Evolutionary conservation across 2,329 filamentous ascomycete genomes (phyloP).

Genomic region (Harringtonia aguacate): DNA sequence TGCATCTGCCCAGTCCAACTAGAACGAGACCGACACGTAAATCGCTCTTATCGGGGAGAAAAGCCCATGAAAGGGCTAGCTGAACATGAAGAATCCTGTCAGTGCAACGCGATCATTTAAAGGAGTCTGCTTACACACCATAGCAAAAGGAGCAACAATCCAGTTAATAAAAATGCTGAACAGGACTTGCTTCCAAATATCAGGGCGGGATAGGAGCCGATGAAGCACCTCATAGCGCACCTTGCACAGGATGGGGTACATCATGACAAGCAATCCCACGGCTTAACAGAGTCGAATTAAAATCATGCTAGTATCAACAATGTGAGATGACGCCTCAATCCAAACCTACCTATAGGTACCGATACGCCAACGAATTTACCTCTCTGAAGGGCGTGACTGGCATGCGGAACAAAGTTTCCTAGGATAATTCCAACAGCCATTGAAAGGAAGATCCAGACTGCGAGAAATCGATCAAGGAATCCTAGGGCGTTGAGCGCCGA

Average conservation of each 20-base stretch:
- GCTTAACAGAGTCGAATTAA: constrained; percentile 46
- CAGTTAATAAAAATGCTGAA: constrained; percentile 74
- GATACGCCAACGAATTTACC: constrained; percentile 53
- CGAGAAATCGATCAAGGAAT: constrained; percentile 52
- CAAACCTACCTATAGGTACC: constrained; percentile 24
- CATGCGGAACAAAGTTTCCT: constrained; percentile 60
- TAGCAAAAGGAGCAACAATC: constrained; percentile 71
- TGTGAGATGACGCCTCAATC: background rate
- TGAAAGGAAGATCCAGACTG: constrained; percentile 66
- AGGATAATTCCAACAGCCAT: constrained; percentile 68
- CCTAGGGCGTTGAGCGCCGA: constrained; percentile 45
- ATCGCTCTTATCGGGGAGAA: constrained; percentile 46
- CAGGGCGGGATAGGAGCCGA: constrained; percentile 45
- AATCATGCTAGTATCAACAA: background rate
- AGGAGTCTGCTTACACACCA: constrained; percentile 38
- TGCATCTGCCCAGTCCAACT: constrained; percentile 75
- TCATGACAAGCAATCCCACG: constrained; percentile 77
- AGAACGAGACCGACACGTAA: constrained; percentile 63
- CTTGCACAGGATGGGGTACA: constrained; percentile 89
- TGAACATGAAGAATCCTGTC: constrained; percentile 17
- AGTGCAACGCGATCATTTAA: background rate
- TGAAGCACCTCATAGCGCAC: constrained; percentile 69
- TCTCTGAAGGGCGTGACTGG: constrained; percentile 51
- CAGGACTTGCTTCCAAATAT: constrained; percentile 67
- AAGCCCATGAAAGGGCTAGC: constrained; percentile 58